Evolutionary conservation across 176 grass and related monocot genomes (phyloP).

Genomic region (Echinochloa phyllopogon): DNA sequence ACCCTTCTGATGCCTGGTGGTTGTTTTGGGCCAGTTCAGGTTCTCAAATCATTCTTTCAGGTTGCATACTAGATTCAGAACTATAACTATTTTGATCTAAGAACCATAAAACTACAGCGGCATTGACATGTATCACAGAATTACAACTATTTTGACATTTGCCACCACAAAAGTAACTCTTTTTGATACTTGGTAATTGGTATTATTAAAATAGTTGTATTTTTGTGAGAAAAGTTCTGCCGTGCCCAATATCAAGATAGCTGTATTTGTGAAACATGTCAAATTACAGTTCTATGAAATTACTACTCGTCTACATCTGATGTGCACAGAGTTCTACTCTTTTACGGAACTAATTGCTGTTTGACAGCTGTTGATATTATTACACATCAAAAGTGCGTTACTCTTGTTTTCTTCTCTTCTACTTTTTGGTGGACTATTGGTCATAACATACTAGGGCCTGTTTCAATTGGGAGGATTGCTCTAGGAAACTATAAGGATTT

Average conservation of each 20-base stretch:
- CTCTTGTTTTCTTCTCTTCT: constrained; percentile 12
- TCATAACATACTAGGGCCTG: not conserved
- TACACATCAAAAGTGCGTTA: not conserved
- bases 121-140: not conserved
- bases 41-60: not conserved
- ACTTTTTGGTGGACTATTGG: constrained; percentile 15
- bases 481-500: not conserved
- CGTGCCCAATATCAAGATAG: not conserved
- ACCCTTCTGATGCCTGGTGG: not conserved
- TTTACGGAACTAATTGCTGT: constrained; percentile 2
- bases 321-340: constrained; percentile 9
- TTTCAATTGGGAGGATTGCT: not conserved
- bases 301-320: constrained; percentile 10
- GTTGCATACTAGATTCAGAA: constrained; percentile 8
- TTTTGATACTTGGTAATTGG: not conserved
- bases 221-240: not conserved
- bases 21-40: not conserved
- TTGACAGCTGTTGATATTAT: constrained; percentile 1
- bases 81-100: not conserved
- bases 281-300: not conserved
- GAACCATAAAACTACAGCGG: not conserved
- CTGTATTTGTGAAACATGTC: not conserved
- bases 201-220: not conserved
- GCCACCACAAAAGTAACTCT: not conserved
- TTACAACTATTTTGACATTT: not conserved